Evolutionary conservation across 2,329 filamentous ascomycete species (phyloP).

Genomic region (Thelonectria blattea): DNA sequence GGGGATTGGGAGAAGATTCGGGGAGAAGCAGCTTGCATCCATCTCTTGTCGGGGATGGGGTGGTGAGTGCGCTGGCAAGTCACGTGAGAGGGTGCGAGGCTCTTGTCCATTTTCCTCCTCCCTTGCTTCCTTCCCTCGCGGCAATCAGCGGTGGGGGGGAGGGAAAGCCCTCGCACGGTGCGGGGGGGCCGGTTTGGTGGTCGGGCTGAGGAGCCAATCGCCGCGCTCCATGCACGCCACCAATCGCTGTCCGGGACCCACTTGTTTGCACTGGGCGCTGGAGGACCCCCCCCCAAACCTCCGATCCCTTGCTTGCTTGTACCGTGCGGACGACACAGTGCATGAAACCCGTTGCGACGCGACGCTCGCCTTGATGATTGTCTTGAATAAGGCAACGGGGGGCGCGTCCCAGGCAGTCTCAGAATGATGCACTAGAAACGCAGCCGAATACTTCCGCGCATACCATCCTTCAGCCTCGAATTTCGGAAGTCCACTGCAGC

Average conservation of each 20-base stretch:
- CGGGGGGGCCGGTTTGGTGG: background rate
- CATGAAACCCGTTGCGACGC: background rate
- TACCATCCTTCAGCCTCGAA: background rate
- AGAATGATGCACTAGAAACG: constrained; percentile 4
- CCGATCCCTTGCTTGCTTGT: background rate
- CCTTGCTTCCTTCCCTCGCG: background rate
- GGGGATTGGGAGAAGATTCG: constrained; percentile 29
- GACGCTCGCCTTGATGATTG: background rate
- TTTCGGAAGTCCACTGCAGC: too few relatives aligned
- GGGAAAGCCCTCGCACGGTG: constrained; percentile 16
- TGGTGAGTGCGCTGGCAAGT: constrained; percentile 24
- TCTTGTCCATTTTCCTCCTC: background rate
- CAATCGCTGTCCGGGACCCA: background rate
- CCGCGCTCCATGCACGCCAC: background rate
- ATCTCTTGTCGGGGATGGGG: constrained; percentile 23
- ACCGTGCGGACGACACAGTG: constrained; percentile 10
- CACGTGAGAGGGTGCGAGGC: constrained; percentile 23
- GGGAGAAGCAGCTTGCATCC: constrained; percentile 37
- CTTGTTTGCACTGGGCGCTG: too few relatives aligned
- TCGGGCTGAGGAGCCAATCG: constrained; percentile 1
- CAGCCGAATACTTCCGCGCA: constrained; percentile 12
- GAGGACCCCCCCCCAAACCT: too few relatives aligned
- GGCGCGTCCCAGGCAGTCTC: constrained; percentile 1
- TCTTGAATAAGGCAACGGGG: background rate
- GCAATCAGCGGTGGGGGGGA: constrained; percentile 6